Percentiles rank a stretch among this genome's conserved stretches.
These are phyloP conservation scores for Acorus gramineus DNA, from an alignment of 106 monocot genomes.

Conservation along the genomic window DNA sequence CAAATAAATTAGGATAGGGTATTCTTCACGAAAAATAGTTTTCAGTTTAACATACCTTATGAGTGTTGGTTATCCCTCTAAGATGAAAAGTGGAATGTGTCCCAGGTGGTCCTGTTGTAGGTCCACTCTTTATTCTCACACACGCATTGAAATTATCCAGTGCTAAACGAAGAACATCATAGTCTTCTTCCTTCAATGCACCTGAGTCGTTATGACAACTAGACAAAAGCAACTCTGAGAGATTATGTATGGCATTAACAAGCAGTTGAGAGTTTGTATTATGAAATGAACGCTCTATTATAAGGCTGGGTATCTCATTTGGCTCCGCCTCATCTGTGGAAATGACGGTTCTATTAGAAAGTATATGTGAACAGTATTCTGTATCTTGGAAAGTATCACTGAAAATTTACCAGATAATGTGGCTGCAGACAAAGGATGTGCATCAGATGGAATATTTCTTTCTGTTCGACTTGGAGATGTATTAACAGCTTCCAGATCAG, in stretches of 20 bases:
- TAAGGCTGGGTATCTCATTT: neutral
- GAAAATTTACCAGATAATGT: neutral
- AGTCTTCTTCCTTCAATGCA: conserved; percentile 14
- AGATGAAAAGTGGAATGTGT: no score
- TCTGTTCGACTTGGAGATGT: conserved; percentile 6
- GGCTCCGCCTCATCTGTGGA: neutral
- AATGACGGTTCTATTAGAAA: no score
- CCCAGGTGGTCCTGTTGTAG: no score
- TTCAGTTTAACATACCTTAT: no score
- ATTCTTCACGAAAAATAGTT: no score
- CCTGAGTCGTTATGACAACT: neutral
- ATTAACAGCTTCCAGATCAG: conserved; percentile 1
- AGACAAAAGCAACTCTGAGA: conserved; percentile 19
- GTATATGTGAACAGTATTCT: no score
- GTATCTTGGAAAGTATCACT: neutral
- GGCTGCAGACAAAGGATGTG: conserved; percentile 2
- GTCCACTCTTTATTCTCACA: no score
- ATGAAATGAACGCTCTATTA: neutral
- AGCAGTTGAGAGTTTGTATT: conserved; percentile 10
- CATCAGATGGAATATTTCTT: neutral
- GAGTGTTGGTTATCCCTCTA: no score
- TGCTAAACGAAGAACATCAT: conserved; percentile 16
- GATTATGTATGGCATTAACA: conserved; percentile 32
- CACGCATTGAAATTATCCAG: conserved; percentile 20
- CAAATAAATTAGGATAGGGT: no score